Base-by-base conservation (phyloP, 495 filamentous ascomycete species). In the Bathelium albidoporum region DNA sequence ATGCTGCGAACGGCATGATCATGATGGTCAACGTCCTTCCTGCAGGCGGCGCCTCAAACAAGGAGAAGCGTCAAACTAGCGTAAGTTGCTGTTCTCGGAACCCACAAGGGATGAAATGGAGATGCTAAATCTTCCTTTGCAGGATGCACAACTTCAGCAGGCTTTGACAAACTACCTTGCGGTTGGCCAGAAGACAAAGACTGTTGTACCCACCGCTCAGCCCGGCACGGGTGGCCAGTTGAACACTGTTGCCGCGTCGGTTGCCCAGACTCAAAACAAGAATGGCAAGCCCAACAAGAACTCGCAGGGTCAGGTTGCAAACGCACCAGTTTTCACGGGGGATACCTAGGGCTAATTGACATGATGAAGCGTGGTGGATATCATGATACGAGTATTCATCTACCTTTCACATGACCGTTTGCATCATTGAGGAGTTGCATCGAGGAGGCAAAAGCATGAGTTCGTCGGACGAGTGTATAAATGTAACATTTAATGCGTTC, bases 1-100 rank as follows among this genome's bases (percentile, higher is more conserved):
- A 55, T 55, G 49, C 49, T 29, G 49, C 49, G 22, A 55, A 55
- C 24, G 49, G 49, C 49, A 55, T 55, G 49, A 55, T 55, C 49
- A 55, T 55, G 49, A 55, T 55, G 49, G 49, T 55, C 2, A 55
- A 55, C 16, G 49, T 55, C 49, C 49, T 55, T 29, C 49, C 49
- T 55, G 49, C 49, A 0, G 49, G 49, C 24, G 49, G 5, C 49
- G 22, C 49, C 4, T 2, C 49, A 55, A 55, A 26, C 49, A 29
- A 28, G 24, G 49, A 28, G 24, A 55, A 55, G 49, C 49, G 49
- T 55, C 49, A 55, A 55, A 9, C 20, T 29, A 29, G 49, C 24
- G 49, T 55, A 55, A 55, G 49, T 55, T 55, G 1, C 49, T 55
- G 2, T 55, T 29, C 4, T 1, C 29, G 49, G 0, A 16, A 9